Evolutionary conservation across 2,329 filamentous ascomycete genomes (phyloP).

Genomic region (Colletotrichum camelliae): DNA sequence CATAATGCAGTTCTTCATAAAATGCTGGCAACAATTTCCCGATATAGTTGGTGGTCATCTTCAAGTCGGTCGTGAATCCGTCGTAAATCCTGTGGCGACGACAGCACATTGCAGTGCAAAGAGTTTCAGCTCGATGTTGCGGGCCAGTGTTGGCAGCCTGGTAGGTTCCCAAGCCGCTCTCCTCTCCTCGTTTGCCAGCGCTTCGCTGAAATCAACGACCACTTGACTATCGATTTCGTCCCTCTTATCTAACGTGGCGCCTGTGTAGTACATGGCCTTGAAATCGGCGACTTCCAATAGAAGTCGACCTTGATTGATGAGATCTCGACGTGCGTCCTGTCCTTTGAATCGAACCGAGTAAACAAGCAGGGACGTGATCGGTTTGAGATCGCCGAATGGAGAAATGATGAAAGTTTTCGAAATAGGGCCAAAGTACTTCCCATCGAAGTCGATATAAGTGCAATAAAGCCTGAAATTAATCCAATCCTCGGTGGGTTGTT

Average conservation of each 20-base stretch:
- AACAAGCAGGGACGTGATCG: fast-evolving
- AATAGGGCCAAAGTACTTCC: neutral
- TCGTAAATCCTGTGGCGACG: neutral
- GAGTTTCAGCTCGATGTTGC: neutral
- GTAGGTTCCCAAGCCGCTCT: neutral
- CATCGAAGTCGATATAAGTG: neutral
- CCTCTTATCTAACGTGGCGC: fast-evolving
- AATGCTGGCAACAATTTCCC: fast-evolving
- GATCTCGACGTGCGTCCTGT: fast-evolving
- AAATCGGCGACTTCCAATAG: neutral
- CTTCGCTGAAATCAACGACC: fast-evolving
- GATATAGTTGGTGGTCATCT: neutral
- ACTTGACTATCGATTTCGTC: neutral
- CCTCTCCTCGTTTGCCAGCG: neutral
- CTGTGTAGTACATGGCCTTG: neutral
- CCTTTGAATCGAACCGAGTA: neutral
- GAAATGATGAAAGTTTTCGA: neutral
- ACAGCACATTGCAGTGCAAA: neutral
- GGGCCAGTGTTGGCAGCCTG: neutral
- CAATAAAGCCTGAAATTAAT: neutral
- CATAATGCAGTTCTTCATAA: no score
- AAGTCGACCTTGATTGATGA: neutral
- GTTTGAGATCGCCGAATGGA: neutral
- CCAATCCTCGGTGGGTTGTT: fast-evolving
- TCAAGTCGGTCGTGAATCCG: neutral